These are phyloP conservation scores for Colletotrichum sp. DNA, from an alignment of 2,329 filamentous ascomycete species.

Conservation along the genomic window DNA sequence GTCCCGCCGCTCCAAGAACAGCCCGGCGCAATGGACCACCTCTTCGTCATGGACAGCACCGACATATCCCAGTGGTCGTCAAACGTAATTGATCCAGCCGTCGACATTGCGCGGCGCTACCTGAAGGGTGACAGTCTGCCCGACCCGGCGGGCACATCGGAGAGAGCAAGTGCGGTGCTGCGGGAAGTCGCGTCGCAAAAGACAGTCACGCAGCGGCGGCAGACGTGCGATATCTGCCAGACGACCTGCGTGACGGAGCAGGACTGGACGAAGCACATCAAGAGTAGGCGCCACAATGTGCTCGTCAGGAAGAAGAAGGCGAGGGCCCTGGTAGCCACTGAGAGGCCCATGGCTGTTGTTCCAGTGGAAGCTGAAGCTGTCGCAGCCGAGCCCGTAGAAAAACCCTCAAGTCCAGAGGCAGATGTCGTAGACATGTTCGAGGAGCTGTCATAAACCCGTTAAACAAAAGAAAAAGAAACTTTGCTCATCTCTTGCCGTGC, in stretches of 20 bases:
- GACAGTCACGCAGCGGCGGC: slow-evolving; percentile 61
- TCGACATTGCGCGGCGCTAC: slow-evolving; percentile 66
- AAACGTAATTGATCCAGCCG: slow-evolving; percentile 70
- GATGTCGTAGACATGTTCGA: slow-evolving; percentile 8
- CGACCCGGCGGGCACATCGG: slow-evolving; percentile 51
- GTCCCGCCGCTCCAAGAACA: slow-evolving; percentile 69
- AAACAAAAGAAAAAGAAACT: neutral
- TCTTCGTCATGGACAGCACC: slow-evolving; percentile 85
- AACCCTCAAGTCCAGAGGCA: slow-evolving; percentile 1
- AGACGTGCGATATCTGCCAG: slow-evolving; percentile 77
- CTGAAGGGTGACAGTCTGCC: slow-evolving; percentile 62
- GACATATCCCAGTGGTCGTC: slow-evolving; percentile 66
- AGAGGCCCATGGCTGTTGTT: slow-evolving; percentile 10
- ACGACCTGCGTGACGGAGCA: slow-evolving; percentile 63
- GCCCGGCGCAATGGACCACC: slow-evolving; percentile 53
- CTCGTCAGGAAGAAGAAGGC: slow-evolving; percentile 39
- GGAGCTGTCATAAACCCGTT: neutral
- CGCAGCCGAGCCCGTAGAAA: neutral
- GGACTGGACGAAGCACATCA: slow-evolving; percentile 44
- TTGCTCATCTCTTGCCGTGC: neutral
- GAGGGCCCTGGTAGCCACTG: slow-evolving; percentile 36
- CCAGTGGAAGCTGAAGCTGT: neutral
- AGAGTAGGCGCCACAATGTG: slow-evolving; percentile 38
- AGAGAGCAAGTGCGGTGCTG: slow-evolving; percentile 58
- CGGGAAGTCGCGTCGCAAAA: slow-evolving; percentile 50